Evolutionary conservation across 225 moss, liverwort and hornwort genomes (phyloP), one percentile per base, ranked within the genome.

Genomic region (Antitrichia curtipendula): DNA sequence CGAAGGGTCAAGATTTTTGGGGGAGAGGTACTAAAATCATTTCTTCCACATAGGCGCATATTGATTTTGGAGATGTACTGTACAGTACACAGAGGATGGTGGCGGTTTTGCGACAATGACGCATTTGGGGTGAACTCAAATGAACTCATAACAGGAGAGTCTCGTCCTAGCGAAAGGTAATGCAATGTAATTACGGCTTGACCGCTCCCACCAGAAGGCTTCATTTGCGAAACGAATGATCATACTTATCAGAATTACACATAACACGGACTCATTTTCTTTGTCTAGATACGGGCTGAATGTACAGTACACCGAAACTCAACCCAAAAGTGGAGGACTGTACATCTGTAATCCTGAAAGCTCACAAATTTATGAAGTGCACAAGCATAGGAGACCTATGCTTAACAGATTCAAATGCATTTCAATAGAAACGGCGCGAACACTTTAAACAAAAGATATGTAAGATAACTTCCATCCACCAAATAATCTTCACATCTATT

Each of bases 401-500:
- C 21, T 59, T 16, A 63, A 81, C 63, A 63, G 20, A 79, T 77
- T 85, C 64, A 56, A 49, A 49, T 49, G 69, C 75, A 77, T 73
- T 36, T 82, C 76, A 82, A 29, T 62, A 78, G 56, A 78, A 71
- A 85, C 41, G 25, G 27, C 56, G 56, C 32, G 52, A 69, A 56
- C 78, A 74, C 74, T 72, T 76, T 49, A 47, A 82, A 76, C 60
- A 82, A 75, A 78, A 62, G 49, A 50, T 91, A 86, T 88, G 88
- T 76, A 86, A 84, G 81, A 90, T 41, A 88, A 84, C 56, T 77
- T 72, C 16, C 16, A 69, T 81, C 82, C 72, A 89, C 68, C 81
- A 86, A 91, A 84, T 86, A 88, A 93, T 90, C 89, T 93, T 91
- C 90, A 91, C 88, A 93, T 89, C 89, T 93, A 91, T 93, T 89